Evolutionary conservation across 1,139 yeast genomes (phyloP).

Genomic region (Pichia kudriavzevii): DNA sequence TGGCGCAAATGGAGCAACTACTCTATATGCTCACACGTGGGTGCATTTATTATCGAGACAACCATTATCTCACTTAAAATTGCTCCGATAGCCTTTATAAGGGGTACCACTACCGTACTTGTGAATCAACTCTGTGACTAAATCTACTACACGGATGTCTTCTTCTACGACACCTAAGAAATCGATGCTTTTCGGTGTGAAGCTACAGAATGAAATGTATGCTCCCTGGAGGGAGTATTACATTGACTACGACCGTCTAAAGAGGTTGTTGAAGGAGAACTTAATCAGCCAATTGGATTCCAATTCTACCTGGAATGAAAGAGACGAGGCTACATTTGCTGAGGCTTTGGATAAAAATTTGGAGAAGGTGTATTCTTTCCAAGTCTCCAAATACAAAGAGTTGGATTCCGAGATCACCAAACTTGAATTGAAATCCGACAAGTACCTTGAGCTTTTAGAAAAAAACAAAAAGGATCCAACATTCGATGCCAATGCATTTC

Average conservation of each 20-base stretch:
- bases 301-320: slow-evolving; percentile 53
- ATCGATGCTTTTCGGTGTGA: slow-evolving; percentile 85
- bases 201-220: slow-evolving; percentile 71
- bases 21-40: too few species aligned
- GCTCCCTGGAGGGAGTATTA: slow-evolving; percentile 87
- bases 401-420: slow-evolving; percentile 57
- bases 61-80: too few species aligned
- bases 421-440: slow-evolving; percentile 46
- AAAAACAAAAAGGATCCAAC: slow-evolving; percentile 26
- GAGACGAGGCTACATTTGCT: slow-evolving; percentile 80
- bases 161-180: too few species aligned
- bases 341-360: slow-evolving; percentile 73
- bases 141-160: too few species aligned
- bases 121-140: too few species aligned
- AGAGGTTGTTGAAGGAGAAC: slow-evolving; percentile 76
- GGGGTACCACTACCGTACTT: too few species aligned
- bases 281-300: slow-evolving; percentile 32
- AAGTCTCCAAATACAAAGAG: slow-evolving; percentile 60
- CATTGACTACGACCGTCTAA: slow-evolving; percentile 69
- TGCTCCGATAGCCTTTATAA: too few species aligned
- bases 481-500: slow-evolving; percentile 51
- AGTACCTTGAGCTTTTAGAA: slow-evolving; percentile 20
- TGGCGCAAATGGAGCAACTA: too few species aligned
- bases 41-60: too few species aligned
- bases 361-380: slow-evolving; percentile 90